These are phyloP conservation scores for Inonotus hispidus DNA, from an alignment of 1,284 basidiomycete genomes.

Conservation along the genomic window DNA sequence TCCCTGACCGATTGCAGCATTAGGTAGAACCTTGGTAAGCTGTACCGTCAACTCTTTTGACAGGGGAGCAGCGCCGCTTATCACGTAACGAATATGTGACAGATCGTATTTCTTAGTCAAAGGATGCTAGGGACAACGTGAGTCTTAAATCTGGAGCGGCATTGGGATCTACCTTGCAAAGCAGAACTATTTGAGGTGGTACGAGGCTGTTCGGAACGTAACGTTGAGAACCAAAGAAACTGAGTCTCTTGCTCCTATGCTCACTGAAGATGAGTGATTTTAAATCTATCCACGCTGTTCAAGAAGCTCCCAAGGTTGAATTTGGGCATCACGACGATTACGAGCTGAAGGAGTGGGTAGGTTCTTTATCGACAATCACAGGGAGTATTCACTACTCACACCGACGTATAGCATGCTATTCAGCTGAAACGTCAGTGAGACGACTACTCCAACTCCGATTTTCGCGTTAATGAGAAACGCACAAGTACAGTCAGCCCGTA, in stretches of 20 bases:
- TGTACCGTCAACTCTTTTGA: slow-evolving; percentile 59
- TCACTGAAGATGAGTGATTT: slow-evolving; percentile 60
- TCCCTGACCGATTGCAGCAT: slow-evolving; percentile 57
- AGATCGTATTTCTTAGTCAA: slow-evolving; percentile 63
- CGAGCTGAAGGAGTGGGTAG: slow-evolving; percentile 34
- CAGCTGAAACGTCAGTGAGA: slow-evolving; percentile 31
- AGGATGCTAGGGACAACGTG: slow-evolving; percentile 46
- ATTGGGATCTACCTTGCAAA: slow-evolving; percentile 45
- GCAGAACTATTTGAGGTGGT: slow-evolving; percentile 56
- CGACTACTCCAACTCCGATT: slow-evolving; percentile 9
- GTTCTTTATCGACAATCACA: not conserved
- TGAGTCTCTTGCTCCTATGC: slow-evolving; percentile 25
- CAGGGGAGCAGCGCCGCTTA: slow-evolving; percentile 72
- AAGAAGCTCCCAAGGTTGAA: slow-evolving; percentile 67
- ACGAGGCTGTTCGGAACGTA: slow-evolving; percentile 44
- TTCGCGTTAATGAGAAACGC: slow-evolving; percentile 20
- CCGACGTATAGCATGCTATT: slow-evolving; percentile 50
- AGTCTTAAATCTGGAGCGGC: slow-evolving; percentile 2
- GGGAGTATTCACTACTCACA: slow-evolving; percentile 32
- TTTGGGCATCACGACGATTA: slow-evolving; percentile 65
- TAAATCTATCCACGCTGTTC: slow-evolving; percentile 60
- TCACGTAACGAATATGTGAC: slow-evolving; percentile 48
- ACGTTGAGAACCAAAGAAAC: slow-evolving; percentile 11
- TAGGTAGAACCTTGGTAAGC: slow-evolving; percentile 49
- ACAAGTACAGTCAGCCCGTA: slow-evolving; percentile 64